phyloP scores from a whole-genome alignment of 148 eudicot genomes.

The Drosera capensis region DNA sequence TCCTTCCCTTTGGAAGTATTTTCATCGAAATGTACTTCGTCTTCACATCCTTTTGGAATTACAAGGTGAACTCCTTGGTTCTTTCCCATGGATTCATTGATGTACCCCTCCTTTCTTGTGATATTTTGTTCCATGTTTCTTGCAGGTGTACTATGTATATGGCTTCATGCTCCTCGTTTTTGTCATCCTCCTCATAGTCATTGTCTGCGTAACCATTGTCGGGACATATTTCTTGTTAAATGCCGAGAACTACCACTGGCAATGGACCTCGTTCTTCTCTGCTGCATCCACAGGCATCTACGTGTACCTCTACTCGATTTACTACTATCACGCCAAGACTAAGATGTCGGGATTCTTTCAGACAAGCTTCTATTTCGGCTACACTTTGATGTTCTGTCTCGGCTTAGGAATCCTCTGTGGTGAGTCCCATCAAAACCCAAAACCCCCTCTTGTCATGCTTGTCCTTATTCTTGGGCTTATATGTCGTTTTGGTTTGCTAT shows the following conservation, averaged over 20 bases:
- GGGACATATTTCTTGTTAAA: no score
- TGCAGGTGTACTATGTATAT: no score
- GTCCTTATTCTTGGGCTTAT: no score
- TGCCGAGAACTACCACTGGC: slow-evolving; percentile 99
- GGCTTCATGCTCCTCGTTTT: slow-evolving; percentile 94
- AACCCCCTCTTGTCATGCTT: no score
- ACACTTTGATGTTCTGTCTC: slow-evolving; percentile 77
- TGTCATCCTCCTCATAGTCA: slow-evolving; percentile 70
- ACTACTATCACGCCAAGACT: slow-evolving; percentile 75
- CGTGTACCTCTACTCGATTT: slow-evolving; percentile 76
- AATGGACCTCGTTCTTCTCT: slow-evolving; percentile 88
- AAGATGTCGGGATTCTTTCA: no score
- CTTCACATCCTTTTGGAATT: slow-evolving; percentile 75
- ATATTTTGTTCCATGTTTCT: background rate
- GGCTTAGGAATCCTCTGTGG: slow-evolving; percentile 82
- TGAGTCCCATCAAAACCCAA: no score
- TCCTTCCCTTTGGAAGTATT: slow-evolving; percentile 85
- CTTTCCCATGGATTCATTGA: background rate
- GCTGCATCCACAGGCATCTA: slow-evolving; percentile 82
- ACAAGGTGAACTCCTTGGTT: slow-evolving; percentile 34
- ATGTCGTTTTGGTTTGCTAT: no score
- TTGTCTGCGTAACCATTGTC: no score
- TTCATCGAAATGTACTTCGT: slow-evolving; percentile 73
- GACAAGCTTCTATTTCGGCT: slow-evolving; percentile 95
- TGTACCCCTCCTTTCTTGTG: background rate